phyloP scores from a whole-genome alignment of 768 basidiomycete genomes.

The Tylopilus cervinicoccineus region DNA sequence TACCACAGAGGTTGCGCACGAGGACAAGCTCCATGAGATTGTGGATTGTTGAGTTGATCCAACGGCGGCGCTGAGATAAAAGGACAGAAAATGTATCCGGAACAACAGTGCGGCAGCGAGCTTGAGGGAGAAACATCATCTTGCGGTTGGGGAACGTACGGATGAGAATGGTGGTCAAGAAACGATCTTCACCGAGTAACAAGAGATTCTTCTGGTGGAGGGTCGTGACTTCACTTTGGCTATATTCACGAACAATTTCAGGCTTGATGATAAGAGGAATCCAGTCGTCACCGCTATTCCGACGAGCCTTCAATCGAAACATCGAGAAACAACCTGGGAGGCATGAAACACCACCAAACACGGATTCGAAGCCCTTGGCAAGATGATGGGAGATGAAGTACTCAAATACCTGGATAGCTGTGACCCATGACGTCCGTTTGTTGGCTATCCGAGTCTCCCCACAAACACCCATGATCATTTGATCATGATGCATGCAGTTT shows the following conservation, averaged over 20 bases:
- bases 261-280: slow-evolving; percentile 95
- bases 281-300: slow-evolving; percentile 89
- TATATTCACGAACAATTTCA: slow-evolving; percentile 96
- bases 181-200: slow-evolving; percentile 96
- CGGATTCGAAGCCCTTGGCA: slow-evolving; percentile 97
- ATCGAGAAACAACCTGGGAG: slow-evolving; percentile 99
- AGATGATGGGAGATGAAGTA: slow-evolving; percentile 99
- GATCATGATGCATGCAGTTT: slow-evolving; percentile 98
- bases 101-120: slow-evolving; percentile 89
- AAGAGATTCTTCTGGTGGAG: slow-evolving; percentile 98
- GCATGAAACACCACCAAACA: slow-evolving; percentile 99
- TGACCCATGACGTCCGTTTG: slow-evolving; percentile 98
- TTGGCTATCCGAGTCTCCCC: slow-evolving; percentile 99
- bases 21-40: slow-evolving; percentile 98
- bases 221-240: slow-evolving; percentile 88
- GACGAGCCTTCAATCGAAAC: slow-evolving; percentile 96
- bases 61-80: slow-evolving; percentile 93
- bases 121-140: slow-evolving; percentile 99
- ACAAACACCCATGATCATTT: slow-evolving; percentile 98
- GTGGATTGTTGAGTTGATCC: slow-evolving; percentile 99
- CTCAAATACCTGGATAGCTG: slow-evolving; percentile 95
- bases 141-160: slow-evolving; percentile 98
- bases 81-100: slow-evolving; percentile 93
- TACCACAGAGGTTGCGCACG: slow-evolving; percentile 95
- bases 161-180: slow-evolving; percentile 93